Conservation (phyloP, 2,329 filamentous ascomycete species). For the Kalmusia sp. region DNA sequence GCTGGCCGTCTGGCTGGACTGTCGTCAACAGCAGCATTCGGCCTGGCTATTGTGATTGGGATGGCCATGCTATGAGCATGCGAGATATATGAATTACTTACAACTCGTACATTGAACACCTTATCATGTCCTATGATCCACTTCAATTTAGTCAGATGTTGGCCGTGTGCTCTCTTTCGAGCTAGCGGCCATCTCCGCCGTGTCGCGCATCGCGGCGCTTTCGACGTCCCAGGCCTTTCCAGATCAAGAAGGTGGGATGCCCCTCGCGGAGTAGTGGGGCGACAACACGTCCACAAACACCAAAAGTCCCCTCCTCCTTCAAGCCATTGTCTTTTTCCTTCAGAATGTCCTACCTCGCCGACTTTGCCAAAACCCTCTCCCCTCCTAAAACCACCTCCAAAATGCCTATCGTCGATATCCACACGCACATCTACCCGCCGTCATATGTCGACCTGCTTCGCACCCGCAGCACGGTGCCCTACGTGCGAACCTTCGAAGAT, state of each 20-base stretch:
- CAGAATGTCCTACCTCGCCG: neutral
- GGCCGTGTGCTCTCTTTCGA: neutral
- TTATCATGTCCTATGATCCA: neutral
- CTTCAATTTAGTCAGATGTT: neutral
- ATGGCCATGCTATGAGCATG: neutral
- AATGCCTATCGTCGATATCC: conserved; percentile 63
- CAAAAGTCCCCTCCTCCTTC: neutral
- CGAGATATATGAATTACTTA: neutral
- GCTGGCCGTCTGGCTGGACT: neutral
- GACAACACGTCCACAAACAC: neutral
- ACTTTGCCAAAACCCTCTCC: neutral
- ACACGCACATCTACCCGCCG: conserved; percentile 69
- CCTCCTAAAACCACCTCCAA: conserved; percentile 15
- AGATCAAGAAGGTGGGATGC: conserved; percentile 40
- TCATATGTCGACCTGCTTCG: conserved; percentile 65
- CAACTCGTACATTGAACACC: neutral
- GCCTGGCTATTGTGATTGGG: neutral
- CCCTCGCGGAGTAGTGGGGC: conserved; percentile 30
- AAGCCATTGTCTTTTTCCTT: neutral
- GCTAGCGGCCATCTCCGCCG: conserved; percentile 5
- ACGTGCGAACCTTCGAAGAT: conserved; percentile 70
- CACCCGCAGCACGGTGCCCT: conserved; percentile 67
- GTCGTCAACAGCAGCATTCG: neutral
- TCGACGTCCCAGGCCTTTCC: conserved; percentile 5
- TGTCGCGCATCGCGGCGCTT: neutral